A percentile compares a stretch with the other conserved stretches of the same genome.
phyloP scores from a whole-genome alignment of 768 basidiomycete genomes.

The Flagelloscypha sp. region DNA sequence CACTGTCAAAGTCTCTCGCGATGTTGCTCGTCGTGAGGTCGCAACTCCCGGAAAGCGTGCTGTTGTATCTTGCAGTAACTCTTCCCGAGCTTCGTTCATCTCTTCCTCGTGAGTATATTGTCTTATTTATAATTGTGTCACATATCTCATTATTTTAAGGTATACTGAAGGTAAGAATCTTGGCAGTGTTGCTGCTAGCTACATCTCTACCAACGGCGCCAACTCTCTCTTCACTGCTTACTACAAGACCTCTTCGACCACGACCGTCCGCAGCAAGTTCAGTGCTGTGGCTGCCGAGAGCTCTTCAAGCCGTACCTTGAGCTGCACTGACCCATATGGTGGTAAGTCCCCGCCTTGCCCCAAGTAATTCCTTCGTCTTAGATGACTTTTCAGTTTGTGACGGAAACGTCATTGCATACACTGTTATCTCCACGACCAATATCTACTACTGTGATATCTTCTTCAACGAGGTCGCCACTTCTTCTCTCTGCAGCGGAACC shows the following conservation, averaged over 20 bases:
- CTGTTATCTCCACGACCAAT: constrained; percentile 35
- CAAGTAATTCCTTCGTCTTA: too few species aligned
- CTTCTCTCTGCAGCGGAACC: constrained; percentile 33
- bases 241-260: constrained; percentile 23
- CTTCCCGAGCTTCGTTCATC: constrained; percentile 30
- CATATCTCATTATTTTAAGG: constrained; percentile 12
- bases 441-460: constrained; percentile 41
- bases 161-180: constrained; percentile 34
- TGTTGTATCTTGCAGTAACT: constrained; percentile 27
- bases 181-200: constrained; percentile 23
- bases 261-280: constrained; percentile 28
- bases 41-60: constrained; percentile 27
- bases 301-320: constrained; percentile 30
- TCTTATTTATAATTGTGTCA: not conserved
- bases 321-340: too few species aligned
- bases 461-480: constrained; percentile 34
- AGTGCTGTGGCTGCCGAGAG: constrained; percentile 33
- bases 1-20: constrained; percentile 27
- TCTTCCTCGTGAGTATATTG: constrained; percentile 22
- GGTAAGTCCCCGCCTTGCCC: too few species aligned
- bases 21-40: constrained; percentile 26
- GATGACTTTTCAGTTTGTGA: too few species aligned
- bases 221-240: constrained; percentile 33
- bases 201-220: constrained; percentile 28
- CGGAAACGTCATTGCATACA: constrained; percentile 37